Base-by-base conservation (phyloP, 768 basidiomycete species). In the Royoungia palumana region DNA sequence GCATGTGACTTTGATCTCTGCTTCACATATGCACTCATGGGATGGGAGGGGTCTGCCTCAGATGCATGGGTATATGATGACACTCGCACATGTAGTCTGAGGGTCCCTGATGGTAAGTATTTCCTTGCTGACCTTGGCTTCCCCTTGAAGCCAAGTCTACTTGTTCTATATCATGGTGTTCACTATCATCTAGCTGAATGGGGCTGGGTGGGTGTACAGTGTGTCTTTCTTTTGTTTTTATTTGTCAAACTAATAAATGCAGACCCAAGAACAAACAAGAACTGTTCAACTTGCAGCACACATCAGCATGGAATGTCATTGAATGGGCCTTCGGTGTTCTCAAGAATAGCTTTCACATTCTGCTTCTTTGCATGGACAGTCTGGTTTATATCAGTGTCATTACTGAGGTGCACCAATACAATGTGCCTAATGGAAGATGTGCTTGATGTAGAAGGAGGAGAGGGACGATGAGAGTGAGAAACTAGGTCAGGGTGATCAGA, bases 131-230 rank as follows among this genome's bases (percentile, higher is more conserved):
- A 51, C 35, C 37, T 44, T 16, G 44, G 50, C 13, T 51, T 40
- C 19, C 27, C 43, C 13, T 25, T 20, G 1, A 41, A 38, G 19
- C 16, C 69, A 50, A 32, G 54, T 2, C 59, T 73, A 3, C 56
- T 75, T 1, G 59, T 72, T 9, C 74, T 73, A 30, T 75, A 72
- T 42, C 56, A 55, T 22, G 61, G 68, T 47, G 64, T 70, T 11
- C 57, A 60, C 5, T 74, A 75, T 60, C 71, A 74, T 47, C 60
- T 72, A 27, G 53, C 51, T 14, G 68, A 72, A 58, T 74, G 70
- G 68, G 56, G 37, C 10, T 28, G 32, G 19, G 40, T 24, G 9
- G n/a, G 11, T 13, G 17, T 32, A 10, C 9, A 40, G 39, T 41
- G 21, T 14, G 14, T 25, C 14, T 41, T 14, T 20, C 5, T 41